These are phyloP conservation scores for Tricholoma sp. DNA, from an alignment of 768 basidiomycete genomes.

Conservation along the genomic window DNA sequence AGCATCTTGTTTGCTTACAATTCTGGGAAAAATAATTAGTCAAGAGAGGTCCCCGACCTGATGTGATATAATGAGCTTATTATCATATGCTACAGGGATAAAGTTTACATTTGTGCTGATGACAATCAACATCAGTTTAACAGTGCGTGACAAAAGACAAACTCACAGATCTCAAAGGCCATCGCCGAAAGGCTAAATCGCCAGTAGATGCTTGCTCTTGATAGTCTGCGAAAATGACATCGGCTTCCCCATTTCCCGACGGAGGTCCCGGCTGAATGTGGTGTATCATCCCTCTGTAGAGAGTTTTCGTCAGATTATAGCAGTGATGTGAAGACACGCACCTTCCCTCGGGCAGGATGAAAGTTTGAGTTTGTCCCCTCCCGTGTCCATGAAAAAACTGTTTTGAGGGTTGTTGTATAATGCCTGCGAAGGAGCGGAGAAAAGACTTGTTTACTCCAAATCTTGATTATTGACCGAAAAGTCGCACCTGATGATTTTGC, in stretches of 20 bases:
- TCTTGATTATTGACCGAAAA: background rate
- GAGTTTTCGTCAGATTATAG: background rate
- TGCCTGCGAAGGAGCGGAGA: conserved; percentile 19
- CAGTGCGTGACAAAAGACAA: background rate
- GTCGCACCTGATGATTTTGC: conserved; percentile 25
- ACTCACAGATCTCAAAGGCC: conserved; percentile 64
- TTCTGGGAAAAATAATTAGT: conserved; percentile 88
- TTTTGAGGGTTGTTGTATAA: conserved; percentile 17
- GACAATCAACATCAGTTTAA: conserved; percentile 5
- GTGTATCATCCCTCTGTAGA: conserved; percentile 57
- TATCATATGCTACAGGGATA: background rate
- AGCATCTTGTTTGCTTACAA: conserved; percentile 37
- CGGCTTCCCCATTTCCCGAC: conserved; percentile 39
- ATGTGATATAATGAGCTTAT: conserved; percentile 1
- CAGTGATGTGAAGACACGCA: conserved; percentile 14
- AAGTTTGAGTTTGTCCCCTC: conserved; percentile 35
- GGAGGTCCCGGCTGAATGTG: conserved; percentile 42
- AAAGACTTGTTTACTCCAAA: background rate
- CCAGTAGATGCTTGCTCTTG: conserved; percentile 59
- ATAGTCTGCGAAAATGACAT: conserved; percentile 59
- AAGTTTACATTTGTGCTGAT: conserved; percentile 64
- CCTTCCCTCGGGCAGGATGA: conserved; percentile 44
- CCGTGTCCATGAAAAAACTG: conserved; percentile 19
- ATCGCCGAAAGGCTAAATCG: conserved; percentile 58
- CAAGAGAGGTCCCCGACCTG: conserved; percentile 65